Evolutionary conservation across 208 protist species (phyloP).

Genomic region (Acanthamoeba royreba): DNA sequence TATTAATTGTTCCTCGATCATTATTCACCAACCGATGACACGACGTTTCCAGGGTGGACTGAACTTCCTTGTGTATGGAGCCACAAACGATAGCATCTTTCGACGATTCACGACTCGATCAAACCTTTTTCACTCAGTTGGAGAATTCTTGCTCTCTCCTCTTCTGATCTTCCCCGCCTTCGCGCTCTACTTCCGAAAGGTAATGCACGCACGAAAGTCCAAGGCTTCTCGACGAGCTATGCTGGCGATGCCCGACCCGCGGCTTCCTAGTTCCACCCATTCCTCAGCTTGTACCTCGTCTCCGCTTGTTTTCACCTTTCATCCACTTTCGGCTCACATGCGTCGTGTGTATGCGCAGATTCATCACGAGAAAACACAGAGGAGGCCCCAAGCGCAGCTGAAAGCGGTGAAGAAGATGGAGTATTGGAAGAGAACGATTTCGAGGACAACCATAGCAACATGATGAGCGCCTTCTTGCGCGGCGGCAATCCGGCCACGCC

Average conservation of each 20-base stretch:
- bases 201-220: neutral
- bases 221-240: neutral
- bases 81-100: neutral
- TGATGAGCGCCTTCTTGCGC: neutral
- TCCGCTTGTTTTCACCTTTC: neutral
- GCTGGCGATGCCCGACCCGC: neutral
- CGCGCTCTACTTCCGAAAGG: neutral
- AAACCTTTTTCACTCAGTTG: neutral
- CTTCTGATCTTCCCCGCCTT: neutral
- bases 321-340: neutral
- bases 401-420: neutral
- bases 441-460: neutral
- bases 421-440: neutral
- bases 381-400: neutral
- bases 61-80: neutral
- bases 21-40: neutral
- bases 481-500: neutral
- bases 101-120: neutral
- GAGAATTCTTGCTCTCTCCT: neutral
- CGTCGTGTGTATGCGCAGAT: neutral
- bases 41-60: neutral
- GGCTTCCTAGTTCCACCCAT: neutral
- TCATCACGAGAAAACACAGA: neutral
- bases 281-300: neutral
- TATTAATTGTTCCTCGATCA: neutral